Evolutionary conservation across 495 filamentous ascomycete species (phyloP), one percentile per base, ranked within the genome.

Genomic region (Rhypophila decipiens): DNA sequence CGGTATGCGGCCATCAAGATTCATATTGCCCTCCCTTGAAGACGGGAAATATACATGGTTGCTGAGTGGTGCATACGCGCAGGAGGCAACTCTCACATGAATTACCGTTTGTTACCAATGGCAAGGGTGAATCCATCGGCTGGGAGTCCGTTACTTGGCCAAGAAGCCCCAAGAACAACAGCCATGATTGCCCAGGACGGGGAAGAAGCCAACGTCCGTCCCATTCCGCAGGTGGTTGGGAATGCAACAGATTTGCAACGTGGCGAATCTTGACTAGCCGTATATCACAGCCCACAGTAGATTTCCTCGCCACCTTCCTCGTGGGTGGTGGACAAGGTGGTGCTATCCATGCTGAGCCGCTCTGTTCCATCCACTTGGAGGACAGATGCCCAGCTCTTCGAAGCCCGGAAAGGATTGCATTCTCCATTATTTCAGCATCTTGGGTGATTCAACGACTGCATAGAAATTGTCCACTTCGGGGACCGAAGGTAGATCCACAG

Each of bases 21-120:
- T 18, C 36, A 18, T 18, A 18, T 56, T 41, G 35, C 39, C 5
- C 21, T 33, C 42, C 36, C 41, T 47, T 53, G 42, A 42, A 51
- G 37, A 15, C 42, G 34, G 29, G 22, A 22, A 4, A 24, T 24
- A 17, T 17, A 17, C 23, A 24, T 24, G 47, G 22, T 34, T 44
- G 29, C 31, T 50, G 44, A 46, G 22, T 33, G 48, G 36, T 41
- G 49, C 47, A 51, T 7, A 49, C 55, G 50, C 49, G 60, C 57
- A 63, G 55, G 47, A 61, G 29, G 21, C 21, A 43, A 10, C 29
- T 52, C 60, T 65, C 55, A 61, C 59, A 65, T 65, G 60, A 63
- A 59, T 46, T 56, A 34, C 36, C 50, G 52, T 48, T 50, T 45
- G 27, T 42, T 49, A 23, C 44, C 38, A 24, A n/a, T 36, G 24